phyloP scores from a whole-genome alignment of 176 grass and related monocot species.

The Carex scoparia region DNA sequence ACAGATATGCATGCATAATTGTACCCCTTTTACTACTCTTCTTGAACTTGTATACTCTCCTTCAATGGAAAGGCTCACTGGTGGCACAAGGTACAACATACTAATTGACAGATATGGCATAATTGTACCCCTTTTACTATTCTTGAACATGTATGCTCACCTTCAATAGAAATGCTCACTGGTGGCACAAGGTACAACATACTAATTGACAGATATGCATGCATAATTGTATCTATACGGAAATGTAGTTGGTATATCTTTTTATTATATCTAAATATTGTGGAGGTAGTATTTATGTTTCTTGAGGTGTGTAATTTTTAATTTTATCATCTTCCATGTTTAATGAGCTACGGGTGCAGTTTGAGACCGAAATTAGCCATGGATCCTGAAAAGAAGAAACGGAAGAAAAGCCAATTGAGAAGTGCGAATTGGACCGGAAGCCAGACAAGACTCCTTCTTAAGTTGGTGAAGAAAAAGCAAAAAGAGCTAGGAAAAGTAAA shows the following conservation, averaged over 20 bases:
- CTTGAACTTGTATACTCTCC: not conserved
- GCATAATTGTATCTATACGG: not conserved
- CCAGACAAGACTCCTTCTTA: slow-evolving; percentile 13
- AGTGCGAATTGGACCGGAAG: not conserved
- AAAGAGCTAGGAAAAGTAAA: slow-evolving; percentile 4
- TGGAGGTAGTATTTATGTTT: too few species aligned
- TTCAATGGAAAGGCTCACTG: too few species aligned
- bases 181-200: not conserved
- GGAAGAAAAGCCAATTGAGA: not conserved
- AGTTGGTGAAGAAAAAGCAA: slow-evolving; percentile 8
- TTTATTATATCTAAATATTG: not conserved
- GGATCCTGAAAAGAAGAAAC: not conserved
- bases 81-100: not conserved
- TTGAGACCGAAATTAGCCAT: slow-evolving; percentile 9
- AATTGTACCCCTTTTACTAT: not conserved
- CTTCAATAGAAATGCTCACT: not conserved
- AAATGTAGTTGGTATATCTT: not conserved
- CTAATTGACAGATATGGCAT: not conserved
- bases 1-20: not conserved
- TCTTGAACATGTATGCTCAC: not conserved
- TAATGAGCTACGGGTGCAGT: not conserved
- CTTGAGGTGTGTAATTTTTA: not conserved
- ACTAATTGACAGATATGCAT: not conserved
- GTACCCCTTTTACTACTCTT: not conserved
- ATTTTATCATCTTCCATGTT: not conserved